phyloP scores from a whole-genome alignment of 257 asterid species.

The Forsythia suspensa region DNA sequence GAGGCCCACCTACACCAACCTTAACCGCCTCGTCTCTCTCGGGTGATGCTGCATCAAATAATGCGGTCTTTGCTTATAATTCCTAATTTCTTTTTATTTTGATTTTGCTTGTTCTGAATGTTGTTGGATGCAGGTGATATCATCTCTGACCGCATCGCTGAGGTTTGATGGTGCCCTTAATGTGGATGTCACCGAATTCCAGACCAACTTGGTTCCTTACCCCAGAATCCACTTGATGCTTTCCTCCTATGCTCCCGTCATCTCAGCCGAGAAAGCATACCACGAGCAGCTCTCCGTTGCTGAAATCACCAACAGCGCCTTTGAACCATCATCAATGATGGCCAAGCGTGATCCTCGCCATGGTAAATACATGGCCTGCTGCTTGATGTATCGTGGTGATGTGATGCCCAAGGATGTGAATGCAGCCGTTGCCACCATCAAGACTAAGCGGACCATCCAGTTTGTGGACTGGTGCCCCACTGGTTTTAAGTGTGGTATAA shows the following conservation, averaged over 20 bases:
- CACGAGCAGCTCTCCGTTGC: conserved; percentile 44
- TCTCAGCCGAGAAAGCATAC: conserved; percentile 41
- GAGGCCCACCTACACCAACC: conserved; percentile 46
- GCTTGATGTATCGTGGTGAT: conserved; percentile 47
- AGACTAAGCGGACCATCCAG: conserved; percentile 46
- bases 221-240: conserved; percentile 51
- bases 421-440: conserved; percentile 40
- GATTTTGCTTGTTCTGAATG: neutral
- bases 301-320: conserved; percentile 45
- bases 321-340: conserved; percentile 51
- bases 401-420: conserved; percentile 46
- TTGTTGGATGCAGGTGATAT: conserved; percentile 33
- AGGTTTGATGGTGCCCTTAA: conserved; percentile 48
- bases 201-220: conserved; percentile 45
- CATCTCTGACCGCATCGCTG: conserved; percentile 44
- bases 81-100: neutral
- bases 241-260: conserved; percentile 43
- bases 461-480: conserved; percentile 49
- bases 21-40: conserved; percentile 41
- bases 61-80: neutral
- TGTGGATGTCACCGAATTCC: conserved; percentile 46
- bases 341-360: conserved; percentile 49
- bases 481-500: conserved; percentile 47
- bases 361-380: conserved; percentile 50
- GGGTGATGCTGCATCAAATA: conserved; percentile 9